Base-by-base conservation (phyloP, 2,329 filamentous ascomycete species). In the Venturia pyrina region DNA sequence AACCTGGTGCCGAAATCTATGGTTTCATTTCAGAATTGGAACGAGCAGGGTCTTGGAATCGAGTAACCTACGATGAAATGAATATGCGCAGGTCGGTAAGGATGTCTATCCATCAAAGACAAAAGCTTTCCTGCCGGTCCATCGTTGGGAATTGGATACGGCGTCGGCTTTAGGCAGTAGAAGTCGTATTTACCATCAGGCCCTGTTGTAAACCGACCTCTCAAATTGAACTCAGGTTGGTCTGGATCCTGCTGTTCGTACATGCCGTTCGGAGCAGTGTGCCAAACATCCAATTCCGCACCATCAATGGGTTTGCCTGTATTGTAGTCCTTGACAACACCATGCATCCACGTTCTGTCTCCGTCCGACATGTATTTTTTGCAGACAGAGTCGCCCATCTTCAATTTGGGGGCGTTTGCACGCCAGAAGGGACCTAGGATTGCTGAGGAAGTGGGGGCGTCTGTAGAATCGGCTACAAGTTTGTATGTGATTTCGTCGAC, bases 361-460 rank as follows among this genome's bases (percentile, higher is more conserved):
- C 80, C 83, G 66, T 81, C 77, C 24, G 80, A 68, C 82, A 77
- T 13, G 69, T 64, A 32, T 69, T 73, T 68, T 70, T 77, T 73
- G 24, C 87, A 81, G 68, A 95, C 90, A 70, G 80, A 87, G 59
- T 81, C 83, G 62, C 89, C 91, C 72, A 89, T 89, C n/a, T 85
- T 77, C 60, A 87, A 83, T 66, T 83, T 78, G 5, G 91, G 90
- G 0, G 90, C 86, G 70, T 92, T 83, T 56, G 85, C 82, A 6
- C 90, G 84, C 85, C 90, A 96, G 78, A 96, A 96, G 1, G 91
- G 91, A 0, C 91, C 91, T 0, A 96, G 83, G 69, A 96, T 91
- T 50, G 91, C 87, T 4, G 89, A 89, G 1, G 89, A 85, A 5
- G 90, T 95, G 13, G 86, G 81, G 32, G 75, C 73, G 65, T 78